Percentiles rank a stretch among this genome's conserved stretches.
These are phyloP conservation scores for Beauveria pseudobassiana DNA, from an alignment of 2,329 filamentous ascomycete genomes.

Conservation along the genomic window DNA sequence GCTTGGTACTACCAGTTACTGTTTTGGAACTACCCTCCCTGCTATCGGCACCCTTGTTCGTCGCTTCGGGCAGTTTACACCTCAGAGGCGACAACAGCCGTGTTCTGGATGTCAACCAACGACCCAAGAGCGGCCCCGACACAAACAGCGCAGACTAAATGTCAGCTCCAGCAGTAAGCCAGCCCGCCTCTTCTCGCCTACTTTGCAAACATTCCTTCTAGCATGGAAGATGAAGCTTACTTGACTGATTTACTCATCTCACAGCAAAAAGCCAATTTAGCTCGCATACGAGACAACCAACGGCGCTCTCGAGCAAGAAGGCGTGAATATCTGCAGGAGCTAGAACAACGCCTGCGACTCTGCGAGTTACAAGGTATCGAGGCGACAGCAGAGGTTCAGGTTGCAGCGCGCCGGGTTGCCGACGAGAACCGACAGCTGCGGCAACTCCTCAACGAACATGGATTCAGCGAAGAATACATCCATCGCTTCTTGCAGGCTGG, in stretches of 20 bases:
- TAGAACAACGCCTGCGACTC: conserved; percentile 52
- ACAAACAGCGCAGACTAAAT: conserved; percentile 21
- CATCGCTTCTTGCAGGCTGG: conserved; percentile 29
- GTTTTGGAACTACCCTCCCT: neutral
- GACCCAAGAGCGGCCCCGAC: neutral
- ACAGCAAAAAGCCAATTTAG: conserved; percentile 33
- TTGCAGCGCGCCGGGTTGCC: conserved; percentile 58
- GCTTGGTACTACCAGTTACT: neutral
- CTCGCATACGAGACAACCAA: conserved; percentile 68
- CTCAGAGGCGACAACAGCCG: neutral
- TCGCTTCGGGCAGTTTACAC: neutral
- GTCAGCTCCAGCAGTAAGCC: conserved; percentile 25
- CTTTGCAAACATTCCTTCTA: neutral
- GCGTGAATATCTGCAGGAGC: conserved; percentile 64
- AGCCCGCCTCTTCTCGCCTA: neutral
- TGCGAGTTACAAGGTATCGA: conserved; percentile 61
- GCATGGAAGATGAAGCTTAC: too few species aligned
- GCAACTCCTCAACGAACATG: conserved; percentile 48
- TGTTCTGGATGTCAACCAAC: neutral
- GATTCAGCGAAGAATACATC: conserved; percentile 50
- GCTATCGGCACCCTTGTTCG: too few species aligned
- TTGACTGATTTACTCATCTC: neutral
- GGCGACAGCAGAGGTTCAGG: conserved; percentile 64
- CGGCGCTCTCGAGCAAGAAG: conserved; percentile 65
- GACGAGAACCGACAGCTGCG: conserved; percentile 63